A percentile compares a stretch with the other conserved stretches of the same genome.
phyloP scores from a whole-genome alignment of 106 monocot species.

The Dioscorea alata region DNA sequence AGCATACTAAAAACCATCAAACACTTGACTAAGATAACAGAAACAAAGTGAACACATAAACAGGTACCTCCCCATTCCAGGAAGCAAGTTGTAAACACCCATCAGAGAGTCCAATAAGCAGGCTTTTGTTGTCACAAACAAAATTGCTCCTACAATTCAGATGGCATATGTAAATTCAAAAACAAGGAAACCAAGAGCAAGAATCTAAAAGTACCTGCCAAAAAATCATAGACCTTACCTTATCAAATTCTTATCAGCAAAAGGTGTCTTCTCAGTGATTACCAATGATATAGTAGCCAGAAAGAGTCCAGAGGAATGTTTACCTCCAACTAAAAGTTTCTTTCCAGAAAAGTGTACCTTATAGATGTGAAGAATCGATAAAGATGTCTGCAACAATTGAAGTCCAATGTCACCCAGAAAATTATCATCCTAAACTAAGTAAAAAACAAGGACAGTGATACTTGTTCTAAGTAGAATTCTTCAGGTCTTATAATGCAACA shows the following conservation, averaged over 20 bases:
- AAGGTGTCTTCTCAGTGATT: constrained; percentile 70
- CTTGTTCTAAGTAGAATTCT: no score
- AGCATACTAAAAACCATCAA: not conserved
- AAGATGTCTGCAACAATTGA: constrained; percentile 60
- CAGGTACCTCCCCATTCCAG: constrained; percentile 92
- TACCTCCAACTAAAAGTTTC: constrained; percentile 65
- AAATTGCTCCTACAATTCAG: constrained; percentile 74
- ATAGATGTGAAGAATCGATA: constrained; percentile 68
- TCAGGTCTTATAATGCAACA: no score
- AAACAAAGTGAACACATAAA: not conserved
- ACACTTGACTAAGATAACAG: constrained; percentile 3
- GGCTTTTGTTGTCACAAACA: constrained; percentile 82
- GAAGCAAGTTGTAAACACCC: constrained; percentile 59
- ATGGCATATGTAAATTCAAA: not conserved
- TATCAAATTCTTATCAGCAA: constrained; percentile 43
- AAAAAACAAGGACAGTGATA: no score
- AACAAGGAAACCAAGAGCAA: constrained; percentile 2
- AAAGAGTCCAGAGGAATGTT: constrained; percentile 56
- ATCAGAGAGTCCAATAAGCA: constrained; percentile 80
- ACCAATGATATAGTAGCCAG: constrained; percentile 68
- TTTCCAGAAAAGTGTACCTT: constrained; percentile 76
- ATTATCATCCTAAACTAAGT: no score
- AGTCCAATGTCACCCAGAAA: no score
- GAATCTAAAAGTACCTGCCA: no score
- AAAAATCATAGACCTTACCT: constrained; percentile 34